Conservation (phyloP, 257 asterid species). For the Solanum corneliomulleri region DNA sequence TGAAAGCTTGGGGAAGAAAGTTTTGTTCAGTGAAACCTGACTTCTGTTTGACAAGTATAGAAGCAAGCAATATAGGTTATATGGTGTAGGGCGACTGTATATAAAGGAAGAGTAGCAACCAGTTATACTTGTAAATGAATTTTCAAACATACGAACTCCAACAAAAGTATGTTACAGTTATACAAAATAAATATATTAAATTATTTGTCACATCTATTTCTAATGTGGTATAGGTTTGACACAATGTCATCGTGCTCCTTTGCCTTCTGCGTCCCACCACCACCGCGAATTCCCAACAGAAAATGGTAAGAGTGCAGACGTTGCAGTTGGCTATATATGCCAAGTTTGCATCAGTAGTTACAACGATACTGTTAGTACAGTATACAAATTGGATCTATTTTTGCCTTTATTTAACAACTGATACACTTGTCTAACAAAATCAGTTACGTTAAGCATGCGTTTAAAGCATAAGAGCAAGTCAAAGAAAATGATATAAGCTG, state of each 20-base stretch:
- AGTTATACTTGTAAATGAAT: slow-evolving; percentile 54
- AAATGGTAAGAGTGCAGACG: background rate
- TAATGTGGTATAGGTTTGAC: background rate
- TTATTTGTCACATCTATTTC: background rate
- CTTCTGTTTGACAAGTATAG: slow-evolving; percentile 3
- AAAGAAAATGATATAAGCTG: background rate
- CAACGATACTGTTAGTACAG: background rate
- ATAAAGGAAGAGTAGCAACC: slow-evolving; percentile 34
- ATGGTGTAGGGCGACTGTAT: slow-evolving; percentile 30
- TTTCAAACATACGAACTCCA: slow-evolving; percentile 1
- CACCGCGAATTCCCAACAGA: background rate
- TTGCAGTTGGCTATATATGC: background rate
- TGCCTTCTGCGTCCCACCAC: background rate
- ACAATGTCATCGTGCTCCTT: background rate
- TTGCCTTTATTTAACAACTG: background rate
- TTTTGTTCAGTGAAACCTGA: slow-evolving; percentile 32
- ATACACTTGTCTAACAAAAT: background rate
- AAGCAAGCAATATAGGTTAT: slow-evolving; percentile 16
- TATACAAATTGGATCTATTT: background rate
- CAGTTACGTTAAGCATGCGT: background rate
- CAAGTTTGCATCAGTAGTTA: background rate
- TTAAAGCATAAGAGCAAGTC: background rate
- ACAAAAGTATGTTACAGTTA: background rate
- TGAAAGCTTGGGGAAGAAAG: slow-evolving; percentile 21
- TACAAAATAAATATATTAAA: background rate